Conservation (phyloP, 768 basidiomycete species). For the Collybia sp. region DNA sequence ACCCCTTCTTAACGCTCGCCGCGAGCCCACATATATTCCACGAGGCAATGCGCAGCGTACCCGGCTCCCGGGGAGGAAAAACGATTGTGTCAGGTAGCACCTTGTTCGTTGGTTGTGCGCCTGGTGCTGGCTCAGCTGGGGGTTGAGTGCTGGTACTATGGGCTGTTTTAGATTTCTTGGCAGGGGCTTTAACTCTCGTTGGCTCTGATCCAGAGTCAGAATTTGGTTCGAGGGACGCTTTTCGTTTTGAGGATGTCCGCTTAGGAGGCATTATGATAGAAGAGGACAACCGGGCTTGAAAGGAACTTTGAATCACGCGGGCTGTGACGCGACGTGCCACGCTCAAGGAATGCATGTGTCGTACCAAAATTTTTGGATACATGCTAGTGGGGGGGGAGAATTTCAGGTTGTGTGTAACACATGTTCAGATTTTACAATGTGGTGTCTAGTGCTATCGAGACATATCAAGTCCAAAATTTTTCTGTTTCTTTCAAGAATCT, state of each 20-base stretch:
- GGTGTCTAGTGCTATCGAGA: too few relatives aligned
- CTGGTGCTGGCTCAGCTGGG: constrained; percentile 13
- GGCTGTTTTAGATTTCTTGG: constrained; percentile 16
- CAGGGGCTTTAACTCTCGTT: constrained; percentile 5
- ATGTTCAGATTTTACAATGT: too few relatives aligned
- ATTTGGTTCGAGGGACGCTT: constrained; percentile 10
- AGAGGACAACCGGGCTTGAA: neutral
- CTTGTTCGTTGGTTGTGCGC: constrained; percentile 70
- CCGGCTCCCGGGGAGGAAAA: constrained; percentile 45
- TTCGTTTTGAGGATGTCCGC: constrained; percentile 25
- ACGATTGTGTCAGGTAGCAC: constrained; percentile 56
- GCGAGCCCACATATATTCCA: constrained; percentile 84
- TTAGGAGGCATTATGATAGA: constrained; percentile 9
- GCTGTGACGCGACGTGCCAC: too few relatives aligned
- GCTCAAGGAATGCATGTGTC: too few relatives aligned
- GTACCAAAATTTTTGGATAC: too few relatives aligned
- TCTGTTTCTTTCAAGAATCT: too few relatives aligned
- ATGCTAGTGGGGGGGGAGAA: too few relatives aligned
- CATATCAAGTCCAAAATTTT: too few relatives aligned
- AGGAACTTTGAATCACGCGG: too few relatives aligned
- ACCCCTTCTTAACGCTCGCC: constrained; percentile 80
- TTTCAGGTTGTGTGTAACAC: too few relatives aligned
- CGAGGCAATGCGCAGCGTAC: constrained; percentile 51
- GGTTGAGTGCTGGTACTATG: neutral
- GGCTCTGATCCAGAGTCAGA: constrained; percentile 22